Evolutionary conservation across 192 early-diverging fungal species (phyloP), one percentile per base, ranked within the genome.

Genomic region (Diversispora eburnea): DNA sequence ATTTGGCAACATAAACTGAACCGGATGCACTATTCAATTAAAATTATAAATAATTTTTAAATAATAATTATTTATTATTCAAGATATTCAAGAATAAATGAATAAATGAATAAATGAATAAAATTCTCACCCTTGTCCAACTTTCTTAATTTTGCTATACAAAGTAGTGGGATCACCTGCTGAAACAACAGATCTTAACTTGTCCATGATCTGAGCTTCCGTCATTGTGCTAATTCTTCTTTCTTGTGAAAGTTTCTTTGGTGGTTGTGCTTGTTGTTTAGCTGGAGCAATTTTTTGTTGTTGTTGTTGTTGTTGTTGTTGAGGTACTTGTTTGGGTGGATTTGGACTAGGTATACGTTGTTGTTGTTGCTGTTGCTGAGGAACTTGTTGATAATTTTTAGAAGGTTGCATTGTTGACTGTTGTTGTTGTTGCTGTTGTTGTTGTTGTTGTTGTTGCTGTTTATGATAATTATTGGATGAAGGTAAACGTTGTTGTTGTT

Each of bases 181-280:
- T 51, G 96, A 93, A 20, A 98, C 96, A 13, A 98, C 92, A 17
- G 87, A 84, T 77, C 93, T 84, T 77, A 99, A 80, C 80, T 88
- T 93, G 62, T 95, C 91, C 94, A 99, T 96, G 56, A 98, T 91
- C 77, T 99, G 94, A 33, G 91, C 83, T 76, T 99, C 95, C 13
- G 92, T 87, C 90, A 96, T 85, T 47, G 92, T 93, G 56, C 92
- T 92, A 77, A 93, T 85, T 60, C 95, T 83, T 57, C 87, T 91
- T 72, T 93, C 91, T 77, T 91, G 75, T 66, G 80, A 75, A 74
- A 85, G 73, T 73, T 76, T 76, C 15, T 72, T 77, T 60, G 77
- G 76, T 68, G 70, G 75, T 39, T 77, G 57, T 76, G 56, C 75
- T 17, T 80, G 73, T n/a, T 76, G 78, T 47, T 76, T 72, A 9